Evolutionary conservation across 768 basidiomycete genomes (phyloP).

Genomic region (Rossbeevera mucosa): DNA sequence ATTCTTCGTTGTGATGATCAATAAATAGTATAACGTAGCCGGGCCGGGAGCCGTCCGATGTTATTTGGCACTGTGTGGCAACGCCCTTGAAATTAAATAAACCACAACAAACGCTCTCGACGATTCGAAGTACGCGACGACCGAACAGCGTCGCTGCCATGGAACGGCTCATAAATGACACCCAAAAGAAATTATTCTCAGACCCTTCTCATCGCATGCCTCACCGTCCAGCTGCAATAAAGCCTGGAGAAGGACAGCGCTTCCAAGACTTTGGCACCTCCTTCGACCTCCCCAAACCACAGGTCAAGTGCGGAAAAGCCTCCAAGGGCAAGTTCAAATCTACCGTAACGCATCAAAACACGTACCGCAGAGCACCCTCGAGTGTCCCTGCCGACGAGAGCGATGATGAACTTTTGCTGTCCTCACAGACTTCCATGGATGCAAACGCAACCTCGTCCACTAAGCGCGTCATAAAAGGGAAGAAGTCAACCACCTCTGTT

Average conservation of each 20-base stretch:
- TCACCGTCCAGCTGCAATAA: conserved; percentile 21
- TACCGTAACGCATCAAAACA: neutral
- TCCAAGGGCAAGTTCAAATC: conserved; percentile 12
- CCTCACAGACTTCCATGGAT: conserved; percentile 19
- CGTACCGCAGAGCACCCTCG: neutral
- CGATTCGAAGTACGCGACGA: conserved; percentile 5
- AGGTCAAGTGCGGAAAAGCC: neutral
- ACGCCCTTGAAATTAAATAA: conserved; percentile 24
- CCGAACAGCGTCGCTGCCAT: conserved; percentile 9
- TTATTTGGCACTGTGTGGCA: conserved; percentile 20
- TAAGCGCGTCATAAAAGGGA: conserved; percentile 14
- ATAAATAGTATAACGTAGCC: neutral
- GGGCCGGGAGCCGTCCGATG: neutral
- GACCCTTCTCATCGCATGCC: conserved; percentile 22
- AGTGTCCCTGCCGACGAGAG: conserved; percentile 15
- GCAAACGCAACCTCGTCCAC: conserved; percentile 6
- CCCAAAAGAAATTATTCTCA: neutral
- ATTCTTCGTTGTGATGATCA: neutral
- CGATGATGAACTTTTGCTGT: conserved; percentile 28
- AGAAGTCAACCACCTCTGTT: neutral
- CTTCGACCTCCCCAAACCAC: conserved; percentile 8
- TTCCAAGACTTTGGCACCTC: conserved; percentile 26
- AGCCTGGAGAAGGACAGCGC: conserved; percentile 23
- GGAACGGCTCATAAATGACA: conserved; percentile 14
- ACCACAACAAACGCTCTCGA: conserved; percentile 26